Percentiles rank a stretch among this genome's conserved stretches.
These are phyloP conservation scores for Parastagonospora avenae DNA, from an alignment of 2,329 filamentous ascomycete species.

Conservation along the genomic window DNA sequence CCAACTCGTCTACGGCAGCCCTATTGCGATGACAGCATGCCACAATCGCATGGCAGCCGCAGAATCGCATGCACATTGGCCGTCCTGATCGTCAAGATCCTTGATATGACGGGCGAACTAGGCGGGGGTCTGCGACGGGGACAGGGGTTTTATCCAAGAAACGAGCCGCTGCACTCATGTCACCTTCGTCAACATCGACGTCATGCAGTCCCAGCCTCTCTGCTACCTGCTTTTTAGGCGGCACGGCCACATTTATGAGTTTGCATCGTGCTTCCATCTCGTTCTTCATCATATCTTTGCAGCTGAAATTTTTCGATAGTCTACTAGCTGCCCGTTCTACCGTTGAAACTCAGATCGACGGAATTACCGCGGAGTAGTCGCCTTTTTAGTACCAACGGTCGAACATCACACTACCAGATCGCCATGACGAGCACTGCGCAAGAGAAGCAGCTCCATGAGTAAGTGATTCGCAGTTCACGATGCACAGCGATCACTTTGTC, in stretches of 20 bases:
- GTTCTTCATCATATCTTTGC: constrained; percentile 4
- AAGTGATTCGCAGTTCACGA: constrained; percentile 5
- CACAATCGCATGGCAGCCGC: constrained; percentile 19
- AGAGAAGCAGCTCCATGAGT: constrained; percentile 45
- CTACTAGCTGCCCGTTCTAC: constrained; percentile 10
- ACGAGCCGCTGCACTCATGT: constrained; percentile 22
- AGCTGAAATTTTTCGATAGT: constrained; percentile 3
- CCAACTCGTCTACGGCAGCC: neutral
- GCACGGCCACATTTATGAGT: constrained; percentile 27
- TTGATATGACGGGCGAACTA: constrained; percentile 22
- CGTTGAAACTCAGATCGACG: constrained; percentile 5
- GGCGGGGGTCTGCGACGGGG: constrained; percentile 23
- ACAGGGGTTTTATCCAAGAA: constrained; percentile 33
- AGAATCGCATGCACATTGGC: constrained; percentile 33
- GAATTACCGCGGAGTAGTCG: constrained; percentile 7
- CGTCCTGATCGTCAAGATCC: constrained; percentile 32
- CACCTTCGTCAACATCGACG: constrained; percentile 36
- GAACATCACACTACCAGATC: constrained; percentile 10
- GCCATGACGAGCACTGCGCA: constrained; percentile 29
- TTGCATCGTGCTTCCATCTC: constrained; percentile 7
- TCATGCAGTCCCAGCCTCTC: constrained; percentile 38
- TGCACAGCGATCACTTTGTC: neutral
- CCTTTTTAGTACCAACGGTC: constrained; percentile 25
- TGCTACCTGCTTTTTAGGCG: constrained; percentile 27
- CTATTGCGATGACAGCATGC: constrained; percentile 6